These are phyloP conservation scores for Cucurbitaria berberidis DNA, from an alignment of 2,329 filamentous ascomycete genomes.

Conservation along the genomic window DNA sequence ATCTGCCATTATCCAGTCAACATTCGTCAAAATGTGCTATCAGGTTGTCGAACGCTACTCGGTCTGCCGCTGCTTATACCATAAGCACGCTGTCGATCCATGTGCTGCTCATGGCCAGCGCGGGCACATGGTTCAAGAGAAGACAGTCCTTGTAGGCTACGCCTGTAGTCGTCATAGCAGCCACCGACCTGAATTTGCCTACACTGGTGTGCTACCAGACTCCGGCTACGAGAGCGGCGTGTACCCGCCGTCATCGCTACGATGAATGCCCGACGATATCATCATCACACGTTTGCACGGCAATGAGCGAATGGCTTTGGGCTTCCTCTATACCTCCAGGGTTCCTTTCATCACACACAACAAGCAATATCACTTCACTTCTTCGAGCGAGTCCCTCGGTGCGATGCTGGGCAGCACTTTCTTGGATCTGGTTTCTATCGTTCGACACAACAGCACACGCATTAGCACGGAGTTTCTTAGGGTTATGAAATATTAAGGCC, in stretches of 20 bases:
- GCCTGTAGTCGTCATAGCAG: conserved; percentile 67
- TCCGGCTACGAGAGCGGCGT: conserved; percentile 39
- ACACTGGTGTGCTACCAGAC: conserved; percentile 32
- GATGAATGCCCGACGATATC: conserved; percentile 9
- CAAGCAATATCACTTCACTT: conserved; percentile 18
- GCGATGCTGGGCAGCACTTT: conserved; percentile 17
- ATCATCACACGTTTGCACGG: conserved; percentile 6
- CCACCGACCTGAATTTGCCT: conserved; percentile 30
- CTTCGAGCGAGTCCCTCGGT: conserved; percentile 31
- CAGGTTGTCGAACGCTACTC: conserved; percentile 86
- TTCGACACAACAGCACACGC: conserved; percentile 17
- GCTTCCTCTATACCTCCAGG: neutral
- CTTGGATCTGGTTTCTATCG: conserved; percentile 9
- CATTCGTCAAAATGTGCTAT: conserved; percentile 72
- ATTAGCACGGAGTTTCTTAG: conserved; percentile 37
- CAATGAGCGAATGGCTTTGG: neutral
- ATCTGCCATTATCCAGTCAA: neutral
- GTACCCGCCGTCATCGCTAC: conserved; percentile 22
- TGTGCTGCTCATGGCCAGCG: conserved; percentile 77
- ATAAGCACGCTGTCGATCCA: conserved; percentile 83
- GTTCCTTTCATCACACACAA: neutral
- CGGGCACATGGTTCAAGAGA: conserved; percentile 74
- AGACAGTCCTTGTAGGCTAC: conserved; percentile 83
- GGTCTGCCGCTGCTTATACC: conserved; percentile 86
- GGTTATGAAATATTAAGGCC: conserved; percentile 9